Evolutionary conservation across 208 protist species (phyloP).

Genomic region (Leishmania guyanensis): DNA sequence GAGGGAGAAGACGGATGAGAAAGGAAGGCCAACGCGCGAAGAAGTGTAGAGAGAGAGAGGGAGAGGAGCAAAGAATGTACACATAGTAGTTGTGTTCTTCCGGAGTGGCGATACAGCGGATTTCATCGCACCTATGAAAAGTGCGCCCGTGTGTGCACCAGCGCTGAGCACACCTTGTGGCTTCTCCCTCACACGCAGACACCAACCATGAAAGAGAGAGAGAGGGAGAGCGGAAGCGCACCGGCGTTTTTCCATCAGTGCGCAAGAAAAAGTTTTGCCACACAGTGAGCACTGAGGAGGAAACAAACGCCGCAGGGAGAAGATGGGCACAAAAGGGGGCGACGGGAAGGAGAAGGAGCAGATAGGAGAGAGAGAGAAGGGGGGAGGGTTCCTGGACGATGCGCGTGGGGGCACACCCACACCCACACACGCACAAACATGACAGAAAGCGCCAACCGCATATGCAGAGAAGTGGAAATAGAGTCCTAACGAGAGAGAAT

Average conservation of each 20-base stretch:
- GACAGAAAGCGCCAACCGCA: neutral
- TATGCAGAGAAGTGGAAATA: too few relatives aligned
- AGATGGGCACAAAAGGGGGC: too few relatives aligned
- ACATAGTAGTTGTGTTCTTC: neutral
- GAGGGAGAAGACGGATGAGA: neutral
- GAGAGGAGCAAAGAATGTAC: neutral
- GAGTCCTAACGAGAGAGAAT: too few relatives aligned
- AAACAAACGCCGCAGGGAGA: neutral
- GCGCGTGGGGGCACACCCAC: neutral
- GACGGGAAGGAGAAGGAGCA: too few relatives aligned
- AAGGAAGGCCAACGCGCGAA: neutral
- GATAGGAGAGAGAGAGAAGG: too few relatives aligned
- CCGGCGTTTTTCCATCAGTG: too few relatives aligned
- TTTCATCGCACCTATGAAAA: neutral
- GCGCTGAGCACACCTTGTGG: too few relatives aligned
- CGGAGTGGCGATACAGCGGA: neutral
- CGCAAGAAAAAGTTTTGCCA: too few relatives aligned
- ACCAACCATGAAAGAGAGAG: too few relatives aligned
- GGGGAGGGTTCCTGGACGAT: too few relatives aligned
- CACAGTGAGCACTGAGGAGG: neutral
- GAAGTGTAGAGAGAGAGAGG: neutral
- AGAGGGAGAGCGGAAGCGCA: too few relatives aligned
- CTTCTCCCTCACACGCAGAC: neutral
- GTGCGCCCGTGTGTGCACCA: neutral
- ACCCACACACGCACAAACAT: slow-evolving; percentile 5